Percentiles rank a stretch among this genome's conserved stretches.
These are phyloP conservation scores for Trichophyton schoenleinii DNA, from an alignment of 2,329 filamentous ascomycete genomes.

Conservation along the genomic window DNA sequence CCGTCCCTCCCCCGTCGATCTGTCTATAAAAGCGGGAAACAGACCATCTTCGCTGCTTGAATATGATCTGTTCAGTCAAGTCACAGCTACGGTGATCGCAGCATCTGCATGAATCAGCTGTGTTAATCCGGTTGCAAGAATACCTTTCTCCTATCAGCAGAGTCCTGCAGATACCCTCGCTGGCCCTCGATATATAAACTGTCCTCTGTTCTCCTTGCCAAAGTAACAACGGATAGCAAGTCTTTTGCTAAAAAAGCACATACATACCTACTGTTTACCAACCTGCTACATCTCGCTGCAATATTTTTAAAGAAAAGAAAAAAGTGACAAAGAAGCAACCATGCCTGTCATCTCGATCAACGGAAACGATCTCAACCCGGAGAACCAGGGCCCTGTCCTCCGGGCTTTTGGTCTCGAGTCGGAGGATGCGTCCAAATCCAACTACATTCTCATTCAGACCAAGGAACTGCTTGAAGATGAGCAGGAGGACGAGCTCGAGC, in stretches of 20 bases:
- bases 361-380: conserved; percentile 10
- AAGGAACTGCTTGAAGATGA: conserved; percentile 5
- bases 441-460: conserved; percentile 11
- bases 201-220: neutral
- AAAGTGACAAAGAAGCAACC: neutral
- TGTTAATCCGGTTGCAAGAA: neutral
- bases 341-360: conserved; percentile 12
- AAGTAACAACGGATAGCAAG: neutral
- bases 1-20: neutral
- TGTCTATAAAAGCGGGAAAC: neutral
- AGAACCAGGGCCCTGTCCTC: conserved; percentile 7
- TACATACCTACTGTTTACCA: neutral
- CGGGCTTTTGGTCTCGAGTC: conserved; percentile 8
- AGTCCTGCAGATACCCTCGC: neutral
- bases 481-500: conserved; percentile 9
- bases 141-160: neutral
- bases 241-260: neutral
- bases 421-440: conserved; percentile 10
- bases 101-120: neutral
- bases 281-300: neutral
- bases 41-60: neutral
- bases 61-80: neutral
- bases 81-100: neutral
- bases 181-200: neutral
- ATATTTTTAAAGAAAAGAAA: no score